Percentiles rank a stretch among this genome's conserved stretches.
phyloP scores from a whole-genome alignment of 805 yeast species.

The Lachancea meyersii region DNA sequence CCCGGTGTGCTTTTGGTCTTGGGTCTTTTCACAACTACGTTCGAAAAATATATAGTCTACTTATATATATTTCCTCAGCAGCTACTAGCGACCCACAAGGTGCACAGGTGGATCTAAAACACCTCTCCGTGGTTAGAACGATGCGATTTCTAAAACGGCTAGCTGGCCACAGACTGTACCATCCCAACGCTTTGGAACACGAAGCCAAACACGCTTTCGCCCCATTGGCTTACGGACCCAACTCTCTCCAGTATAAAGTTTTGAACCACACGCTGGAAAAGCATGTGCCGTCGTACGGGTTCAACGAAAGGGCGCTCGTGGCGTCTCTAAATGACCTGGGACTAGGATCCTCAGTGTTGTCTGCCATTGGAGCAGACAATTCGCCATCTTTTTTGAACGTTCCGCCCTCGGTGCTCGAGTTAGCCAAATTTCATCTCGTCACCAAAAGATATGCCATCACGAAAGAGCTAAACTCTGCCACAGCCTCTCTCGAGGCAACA shows the following conservation, averaged over 20 bases:
- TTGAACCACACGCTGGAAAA: slow-evolving; percentile 23
- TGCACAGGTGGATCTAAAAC: no score
- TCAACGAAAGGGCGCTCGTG: slow-evolving; percentile 29
- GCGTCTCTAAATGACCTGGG: slow-evolving; percentile 26
- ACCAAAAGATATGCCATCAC: slow-evolving; percentile 42
- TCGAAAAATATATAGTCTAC: no score
- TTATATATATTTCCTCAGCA: no score
- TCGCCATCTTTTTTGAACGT: slow-evolving; percentile 30
- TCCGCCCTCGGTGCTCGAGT: slow-evolving; percentile 37
- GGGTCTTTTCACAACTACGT: no score
- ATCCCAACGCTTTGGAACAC: slow-evolving; percentile 23
- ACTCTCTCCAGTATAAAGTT: slow-evolving; percentile 25
- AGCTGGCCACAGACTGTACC: slow-evolving; percentile 20
- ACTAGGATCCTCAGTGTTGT: slow-evolving; percentile 23
- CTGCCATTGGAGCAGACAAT: slow-evolving; percentile 29
- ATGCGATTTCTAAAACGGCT: background rate
- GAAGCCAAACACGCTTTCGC: slow-evolving; percentile 14
- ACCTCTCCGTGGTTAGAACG: no score
- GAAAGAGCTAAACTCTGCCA: slow-evolving; percentile 29
- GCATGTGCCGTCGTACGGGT: slow-evolving; percentile 29
- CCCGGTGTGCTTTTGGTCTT: no score
- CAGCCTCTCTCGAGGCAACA: slow-evolving; percentile 6
- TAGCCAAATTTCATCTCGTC: slow-evolving; percentile 51
- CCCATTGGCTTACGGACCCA: slow-evolving; percentile 25
- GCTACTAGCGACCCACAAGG: no score